phyloP scores from a whole-genome alignment of 2,329 filamentous ascomycete genomes.

The Talaromyces marneffei region DNA sequence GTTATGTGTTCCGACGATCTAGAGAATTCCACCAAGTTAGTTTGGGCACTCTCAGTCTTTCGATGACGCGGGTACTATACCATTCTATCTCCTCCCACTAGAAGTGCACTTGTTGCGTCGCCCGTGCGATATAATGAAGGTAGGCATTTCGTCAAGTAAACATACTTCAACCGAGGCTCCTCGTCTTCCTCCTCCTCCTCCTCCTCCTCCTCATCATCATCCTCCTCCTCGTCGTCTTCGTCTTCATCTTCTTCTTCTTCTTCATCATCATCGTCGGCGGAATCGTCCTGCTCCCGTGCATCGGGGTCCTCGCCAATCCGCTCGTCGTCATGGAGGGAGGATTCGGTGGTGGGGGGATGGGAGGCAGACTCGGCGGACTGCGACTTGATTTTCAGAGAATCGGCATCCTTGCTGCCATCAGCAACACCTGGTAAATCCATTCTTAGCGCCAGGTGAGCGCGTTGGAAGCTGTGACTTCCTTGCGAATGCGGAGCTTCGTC shows the following conservation, averaged over 20 bases:
- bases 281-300: constrained; percentile 18
- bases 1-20: constrained; percentile 92
- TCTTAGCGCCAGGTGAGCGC: constrained; percentile 13
- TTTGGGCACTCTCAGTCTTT: background rate
- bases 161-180: constrained; percentile 90
- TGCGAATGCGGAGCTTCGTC: constrained; percentile 7
- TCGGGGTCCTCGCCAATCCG: constrained; percentile 17
- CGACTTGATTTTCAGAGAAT: background rate
- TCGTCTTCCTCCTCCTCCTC: constrained; percentile 84
- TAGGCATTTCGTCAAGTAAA: constrained; percentile 74
- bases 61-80: constrained; percentile 43
- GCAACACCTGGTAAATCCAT: constrained; percentile 12
- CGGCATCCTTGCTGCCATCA: background rate
- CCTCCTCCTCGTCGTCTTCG: constrained; percentile 51
- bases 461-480: constrained; percentile 4
- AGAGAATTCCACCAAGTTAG: constrained; percentile 32
- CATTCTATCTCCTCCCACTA: constrained; percentile 96
- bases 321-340: background rate
- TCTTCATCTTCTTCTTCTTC: constrained; percentile 33
- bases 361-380: background rate
- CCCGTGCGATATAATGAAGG: constrained; percentile 83
- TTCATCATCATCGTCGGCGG: background rate
- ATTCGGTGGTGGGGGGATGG: background rate
- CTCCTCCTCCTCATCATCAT: too few species aligned
- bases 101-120: constrained; percentile 86